phyloP scores from a whole-genome alignment of 2,329 filamentous ascomycete species.

The Neonectria faginata region DNA sequence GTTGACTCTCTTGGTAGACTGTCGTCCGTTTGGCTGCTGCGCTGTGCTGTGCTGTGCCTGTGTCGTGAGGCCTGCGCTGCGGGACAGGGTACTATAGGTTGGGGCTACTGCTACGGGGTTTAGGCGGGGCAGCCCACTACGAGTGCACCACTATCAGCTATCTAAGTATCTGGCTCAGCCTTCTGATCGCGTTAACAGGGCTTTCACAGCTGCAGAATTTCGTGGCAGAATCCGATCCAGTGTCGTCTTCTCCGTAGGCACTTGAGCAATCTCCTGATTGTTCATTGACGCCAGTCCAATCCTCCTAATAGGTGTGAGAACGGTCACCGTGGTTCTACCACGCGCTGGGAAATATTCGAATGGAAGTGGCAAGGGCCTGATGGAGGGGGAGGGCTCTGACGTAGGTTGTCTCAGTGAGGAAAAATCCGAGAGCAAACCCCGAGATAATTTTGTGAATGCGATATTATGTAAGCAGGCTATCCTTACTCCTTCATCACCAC shows the following conservation, averaged over 20 bases:
- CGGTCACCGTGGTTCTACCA: background rate
- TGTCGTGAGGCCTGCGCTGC: slow-evolving; percentile 9
- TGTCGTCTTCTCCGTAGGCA: background rate
- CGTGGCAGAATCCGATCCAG: background rate
- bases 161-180: background rate
- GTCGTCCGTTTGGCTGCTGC: slow-evolving; percentile 17
- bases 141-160: slow-evolving; percentile 10
- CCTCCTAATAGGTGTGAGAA: background rate
- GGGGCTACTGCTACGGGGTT: slow-evolving; percentile 16
- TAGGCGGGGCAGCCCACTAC: slow-evolving; percentile 25
- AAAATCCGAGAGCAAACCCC: slow-evolving; percentile 13
- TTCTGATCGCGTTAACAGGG: background rate
- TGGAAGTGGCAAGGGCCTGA: background rate
- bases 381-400: slow-evolving; percentile 7
- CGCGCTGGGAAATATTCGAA: background rate
- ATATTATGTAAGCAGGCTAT: slow-evolving; percentile 46
- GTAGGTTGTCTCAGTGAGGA: slow-evolving; percentile 17
- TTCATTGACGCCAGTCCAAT: background rate
- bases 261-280: background rate
- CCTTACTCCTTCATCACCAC: background rate
- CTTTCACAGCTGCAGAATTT: slow-evolving; percentile 3
- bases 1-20: slow-evolving; percentile 16
- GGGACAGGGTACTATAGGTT: slow-evolving; percentile 22
- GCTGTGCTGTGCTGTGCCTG: too few species aligned
- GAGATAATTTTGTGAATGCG: slow-evolving; percentile 43